Conservation (phyloP, 352 stramenopile species). For the Globisporangium barbulae region DNA sequence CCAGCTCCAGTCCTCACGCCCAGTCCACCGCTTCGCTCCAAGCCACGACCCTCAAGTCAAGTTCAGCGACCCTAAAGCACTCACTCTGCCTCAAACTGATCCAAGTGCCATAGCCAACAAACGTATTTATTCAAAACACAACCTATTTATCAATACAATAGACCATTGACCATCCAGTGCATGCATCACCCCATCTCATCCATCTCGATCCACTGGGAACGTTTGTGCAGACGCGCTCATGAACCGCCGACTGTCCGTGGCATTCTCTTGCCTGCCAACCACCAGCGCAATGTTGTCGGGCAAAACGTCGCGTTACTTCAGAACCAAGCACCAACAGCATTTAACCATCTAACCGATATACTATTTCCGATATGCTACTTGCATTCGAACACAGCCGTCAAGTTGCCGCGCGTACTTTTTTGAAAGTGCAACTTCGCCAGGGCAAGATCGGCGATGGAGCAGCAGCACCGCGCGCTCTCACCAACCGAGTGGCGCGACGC, state of each 20-base stretch:
- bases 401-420: not conserved
- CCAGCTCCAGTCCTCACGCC: not conserved
- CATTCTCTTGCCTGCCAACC: too few relatives aligned
- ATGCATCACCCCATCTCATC: not conserved
- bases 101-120: too few relatives aligned
- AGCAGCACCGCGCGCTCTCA: not conserved
- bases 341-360: not conserved
- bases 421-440: conserved; percentile 1
- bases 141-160: not conserved
- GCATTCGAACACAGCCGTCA: not conserved
- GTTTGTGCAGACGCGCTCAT: not conserved
- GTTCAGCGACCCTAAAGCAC: not conserved
- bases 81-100: not conserved
- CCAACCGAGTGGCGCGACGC: conserved; percentile 8
- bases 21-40: not conserved
- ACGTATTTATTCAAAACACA: not conserved
- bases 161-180: not conserved
- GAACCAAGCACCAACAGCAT: not conserved
- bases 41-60: not conserved
- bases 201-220: not conserved
- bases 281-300: too few relatives aligned
- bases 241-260: not conserved
- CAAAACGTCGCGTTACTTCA: not conserved
- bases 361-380: not conserved
- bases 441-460: not conserved